These are phyloP conservation scores for Cryphonectria naterciae DNA, from an alignment of 2,329 filamentous ascomycete genomes.

Conservation along the genomic window DNA sequence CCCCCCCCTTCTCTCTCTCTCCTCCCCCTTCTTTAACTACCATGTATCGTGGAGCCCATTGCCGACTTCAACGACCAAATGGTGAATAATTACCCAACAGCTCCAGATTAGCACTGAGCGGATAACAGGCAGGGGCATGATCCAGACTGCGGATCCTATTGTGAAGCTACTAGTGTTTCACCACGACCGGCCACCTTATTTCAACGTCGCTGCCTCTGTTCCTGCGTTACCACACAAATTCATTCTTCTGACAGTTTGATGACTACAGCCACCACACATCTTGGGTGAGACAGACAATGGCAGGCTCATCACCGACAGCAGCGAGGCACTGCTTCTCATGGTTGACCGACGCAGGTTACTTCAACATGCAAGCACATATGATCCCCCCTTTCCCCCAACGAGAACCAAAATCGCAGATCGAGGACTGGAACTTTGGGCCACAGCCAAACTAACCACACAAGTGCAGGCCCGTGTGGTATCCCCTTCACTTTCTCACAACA, in stretches of 20 bases:
- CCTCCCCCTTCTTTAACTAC: no score
- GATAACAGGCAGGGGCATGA: not conserved
- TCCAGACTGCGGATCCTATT: not conserved
- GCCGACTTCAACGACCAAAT: not conserved
- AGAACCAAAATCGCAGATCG: not conserved
- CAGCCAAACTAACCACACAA: not conserved
- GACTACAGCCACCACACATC: not conserved
- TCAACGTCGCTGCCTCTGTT: not conserved
- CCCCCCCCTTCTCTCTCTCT: no score
- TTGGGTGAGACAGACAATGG: slow-evolving; percentile 8
- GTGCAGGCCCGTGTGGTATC: slow-evolving; percentile 14
- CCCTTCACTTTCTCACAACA: slow-evolving; percentile 9
- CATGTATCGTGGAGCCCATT: no score
- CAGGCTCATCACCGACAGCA: slow-evolving; percentile 9
- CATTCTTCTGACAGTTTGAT: not conserved
- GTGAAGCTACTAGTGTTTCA: not conserved
- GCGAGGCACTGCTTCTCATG: slow-evolving; percentile 22
- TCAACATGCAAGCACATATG: slow-evolving; percentile 19
- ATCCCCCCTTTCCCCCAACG: not conserved
- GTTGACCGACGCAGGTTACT: slow-evolving; percentile 28
- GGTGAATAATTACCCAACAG: not conserved
- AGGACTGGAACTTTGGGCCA: not conserved
- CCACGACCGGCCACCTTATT: not conserved
- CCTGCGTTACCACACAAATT: not conserved
- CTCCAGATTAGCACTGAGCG: not conserved